Evolutionary conservation across 352 stramenopile species (phyloP).

Genomic region (Plasmopara muralis): DNA sequence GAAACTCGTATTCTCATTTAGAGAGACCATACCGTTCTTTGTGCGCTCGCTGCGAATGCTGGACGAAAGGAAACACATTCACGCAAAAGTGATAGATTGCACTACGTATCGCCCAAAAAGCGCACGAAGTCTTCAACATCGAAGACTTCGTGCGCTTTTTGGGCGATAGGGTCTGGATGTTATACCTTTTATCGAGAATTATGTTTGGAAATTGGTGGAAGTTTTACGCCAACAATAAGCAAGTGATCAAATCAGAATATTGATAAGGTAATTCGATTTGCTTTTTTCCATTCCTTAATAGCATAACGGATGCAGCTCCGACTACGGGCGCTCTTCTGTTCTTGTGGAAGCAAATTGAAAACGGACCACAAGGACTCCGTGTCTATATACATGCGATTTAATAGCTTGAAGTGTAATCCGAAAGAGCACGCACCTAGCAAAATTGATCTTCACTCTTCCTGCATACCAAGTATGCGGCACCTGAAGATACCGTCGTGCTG

Average conservation of each 20-base stretch:
- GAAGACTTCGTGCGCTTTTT: slow-evolving; percentile 66
- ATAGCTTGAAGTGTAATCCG: slow-evolving; percentile 62
- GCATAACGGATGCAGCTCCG: slow-evolving; percentile 27
- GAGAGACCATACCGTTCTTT: slow-evolving; percentile 77
- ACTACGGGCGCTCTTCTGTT: slow-evolving; percentile 66
- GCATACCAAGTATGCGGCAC: not conserved
- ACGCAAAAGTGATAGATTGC: slow-evolving; percentile 49
- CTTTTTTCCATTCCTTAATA: not conserved
- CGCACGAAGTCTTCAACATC: slow-evolving; percentile 47
- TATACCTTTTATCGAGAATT: slow-evolving; percentile 80
- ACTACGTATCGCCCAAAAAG: slow-evolving; percentile 76
- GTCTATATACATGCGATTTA: slow-evolving; percentile 61
- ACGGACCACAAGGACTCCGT: slow-evolving; percentile 75
- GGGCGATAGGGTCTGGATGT: slow-evolving; percentile 72
- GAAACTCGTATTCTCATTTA: slow-evolving; percentile 55
- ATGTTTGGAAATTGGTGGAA: slow-evolving; percentile 60
- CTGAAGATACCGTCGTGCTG: not conserved
- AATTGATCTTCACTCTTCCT: not conserved
- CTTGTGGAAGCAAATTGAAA: slow-evolving; percentile 73
- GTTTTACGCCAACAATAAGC: slow-evolving; percentile 38
- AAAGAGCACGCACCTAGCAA: slow-evolving; percentile 46
- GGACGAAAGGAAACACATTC: slow-evolving; percentile 64
- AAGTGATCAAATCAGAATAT: slow-evolving; percentile 44
- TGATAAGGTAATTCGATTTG: slow-evolving; percentile 16
- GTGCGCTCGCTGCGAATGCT: slow-evolving; percentile 58